phyloP scores from a whole-genome alignment of 1,284 basidiomycete species.

The Ceratobasidium sp. region DNA sequence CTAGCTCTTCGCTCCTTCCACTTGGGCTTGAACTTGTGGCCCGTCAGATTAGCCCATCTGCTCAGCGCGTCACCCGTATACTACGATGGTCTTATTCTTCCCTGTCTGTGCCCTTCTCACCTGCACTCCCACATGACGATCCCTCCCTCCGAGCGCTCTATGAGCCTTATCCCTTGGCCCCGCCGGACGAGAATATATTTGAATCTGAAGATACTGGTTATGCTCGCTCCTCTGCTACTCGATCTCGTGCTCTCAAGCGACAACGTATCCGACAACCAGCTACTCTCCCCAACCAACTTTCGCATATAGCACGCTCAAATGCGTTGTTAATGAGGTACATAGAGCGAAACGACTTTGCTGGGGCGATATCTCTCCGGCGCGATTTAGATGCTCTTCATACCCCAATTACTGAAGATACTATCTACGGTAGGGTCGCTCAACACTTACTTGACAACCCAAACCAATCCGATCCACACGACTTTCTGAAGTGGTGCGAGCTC shows the following conservation, averaged over 20 bases:
- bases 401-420: not conserved
- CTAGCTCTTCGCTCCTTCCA: slow-evolving; percentile 5
- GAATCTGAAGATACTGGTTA: slow-evolving; percentile 10
- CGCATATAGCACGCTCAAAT: slow-evolving; percentile 28
- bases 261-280: not conserved
- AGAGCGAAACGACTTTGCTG: slow-evolving; percentile 9
- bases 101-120: slow-evolving; percentile 11
- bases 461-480: slow-evolving; percentile 24
- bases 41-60: not conserved
- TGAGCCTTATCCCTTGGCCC: slow-evolving; percentile 20
- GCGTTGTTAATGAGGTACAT: slow-evolving; percentile 10
- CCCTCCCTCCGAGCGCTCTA: slow-evolving; percentile 35
- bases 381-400: slow-evolving; percentile 41
- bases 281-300: not conserved
- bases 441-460: slow-evolving; percentile 13
- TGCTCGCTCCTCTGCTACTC: not conserved
- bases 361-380: slow-evolving; percentile 23
- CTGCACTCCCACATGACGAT: slow-evolving; percentile 20
- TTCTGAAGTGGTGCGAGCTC: slow-evolving; percentile 30
- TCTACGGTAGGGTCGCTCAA: slow-evolving; percentile 11
- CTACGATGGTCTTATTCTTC: slow-evolving; percentile 9
- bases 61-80: not conserved
- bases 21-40: slow-evolving; percentile 15
- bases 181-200: slow-evolving; percentile 11
- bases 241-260: not conserved